Conservation (phyloP, 768 basidiomycete species). For the Podaxis sp. region DNA sequence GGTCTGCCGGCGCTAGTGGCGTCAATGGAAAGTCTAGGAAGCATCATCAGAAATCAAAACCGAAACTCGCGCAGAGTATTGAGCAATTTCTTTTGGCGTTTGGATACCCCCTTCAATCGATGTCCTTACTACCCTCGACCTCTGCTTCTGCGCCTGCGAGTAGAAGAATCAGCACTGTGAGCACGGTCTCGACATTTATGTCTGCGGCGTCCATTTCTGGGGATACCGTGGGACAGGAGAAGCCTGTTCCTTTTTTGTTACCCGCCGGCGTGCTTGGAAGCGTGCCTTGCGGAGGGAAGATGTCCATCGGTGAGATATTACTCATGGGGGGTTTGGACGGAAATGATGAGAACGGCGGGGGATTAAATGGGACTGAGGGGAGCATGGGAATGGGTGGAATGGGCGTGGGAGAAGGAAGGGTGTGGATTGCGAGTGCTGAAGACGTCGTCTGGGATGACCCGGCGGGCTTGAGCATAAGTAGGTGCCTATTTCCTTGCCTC, state of each 20-base stretch:
- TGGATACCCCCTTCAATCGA: conserved; percentile 25
- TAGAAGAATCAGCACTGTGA: neutral
- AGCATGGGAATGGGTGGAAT: neutral
- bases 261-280: conserved; percentile 20
- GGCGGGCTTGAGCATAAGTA: neutral
- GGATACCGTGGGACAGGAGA: neutral
- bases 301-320: conserved; percentile 28
- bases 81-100: conserved; percentile 37
- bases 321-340: conserved; percentile 14
- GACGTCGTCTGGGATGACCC: conserved; percentile 16
- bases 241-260: conserved; percentile 24
- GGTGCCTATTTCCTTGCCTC: neutral
- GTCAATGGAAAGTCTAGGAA: neutral
- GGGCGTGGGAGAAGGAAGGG: conserved; percentile 15
- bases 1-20: neutral
- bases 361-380: neutral
- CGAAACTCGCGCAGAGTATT: conserved; percentile 35
- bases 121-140: conserved; percentile 2
- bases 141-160: conserved; percentile 5
- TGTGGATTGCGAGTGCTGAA: conserved; percentile 24
- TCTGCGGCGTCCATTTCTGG: neutral
- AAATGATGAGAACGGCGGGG: neutral
- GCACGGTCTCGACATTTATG: neutral
- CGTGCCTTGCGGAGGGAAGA: conserved; percentile 9
- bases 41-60: conserved; percentile 17